Conservation (phyloP, 306 rosid species). For the Cyamopsis tetragonoloba region DNA sequence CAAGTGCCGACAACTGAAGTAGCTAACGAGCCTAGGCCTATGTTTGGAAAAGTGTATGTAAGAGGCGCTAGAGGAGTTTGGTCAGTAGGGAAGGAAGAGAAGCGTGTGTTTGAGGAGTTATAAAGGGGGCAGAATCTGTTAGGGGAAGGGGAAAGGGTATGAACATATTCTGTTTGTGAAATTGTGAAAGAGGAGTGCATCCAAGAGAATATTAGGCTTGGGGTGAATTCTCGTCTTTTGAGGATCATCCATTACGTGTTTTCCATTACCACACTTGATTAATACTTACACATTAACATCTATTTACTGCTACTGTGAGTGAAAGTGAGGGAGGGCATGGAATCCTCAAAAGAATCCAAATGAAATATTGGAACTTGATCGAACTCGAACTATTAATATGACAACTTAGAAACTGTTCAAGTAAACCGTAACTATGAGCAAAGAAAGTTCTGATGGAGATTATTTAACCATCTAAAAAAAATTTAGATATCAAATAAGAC, state of each 20-base stretch:
- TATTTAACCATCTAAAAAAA: neutral
- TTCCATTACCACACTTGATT: neutral
- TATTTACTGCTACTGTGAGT: neutral
- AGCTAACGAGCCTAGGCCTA: neutral
- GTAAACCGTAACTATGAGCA: conserved; percentile 3
- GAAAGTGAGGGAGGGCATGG: neutral
- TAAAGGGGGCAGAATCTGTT: neutral
- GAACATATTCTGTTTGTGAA: neutral
- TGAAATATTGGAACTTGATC: neutral
- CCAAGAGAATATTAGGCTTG: neutral
- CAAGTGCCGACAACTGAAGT: neutral
- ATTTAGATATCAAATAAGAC: conserved; percentile 28
- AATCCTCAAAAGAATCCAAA: neutral
- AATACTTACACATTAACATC: neutral
- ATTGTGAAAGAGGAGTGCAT: neutral
- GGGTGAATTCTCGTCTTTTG: neutral
- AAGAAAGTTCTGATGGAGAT: conserved; percentile 7
- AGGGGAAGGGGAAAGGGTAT: neutral
- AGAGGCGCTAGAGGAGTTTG: neutral
- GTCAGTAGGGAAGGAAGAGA: neutral
- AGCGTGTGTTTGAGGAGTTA: neutral
- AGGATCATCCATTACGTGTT: neutral
- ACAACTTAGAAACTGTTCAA: conserved; percentile 7
- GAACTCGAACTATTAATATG: neutral
- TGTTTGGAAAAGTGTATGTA: neutral